These are phyloP conservation scores for Exophiala sp. DNA, from an alignment of 2,329 filamentous ascomycete species.

Conservation along the genomic window DNA sequence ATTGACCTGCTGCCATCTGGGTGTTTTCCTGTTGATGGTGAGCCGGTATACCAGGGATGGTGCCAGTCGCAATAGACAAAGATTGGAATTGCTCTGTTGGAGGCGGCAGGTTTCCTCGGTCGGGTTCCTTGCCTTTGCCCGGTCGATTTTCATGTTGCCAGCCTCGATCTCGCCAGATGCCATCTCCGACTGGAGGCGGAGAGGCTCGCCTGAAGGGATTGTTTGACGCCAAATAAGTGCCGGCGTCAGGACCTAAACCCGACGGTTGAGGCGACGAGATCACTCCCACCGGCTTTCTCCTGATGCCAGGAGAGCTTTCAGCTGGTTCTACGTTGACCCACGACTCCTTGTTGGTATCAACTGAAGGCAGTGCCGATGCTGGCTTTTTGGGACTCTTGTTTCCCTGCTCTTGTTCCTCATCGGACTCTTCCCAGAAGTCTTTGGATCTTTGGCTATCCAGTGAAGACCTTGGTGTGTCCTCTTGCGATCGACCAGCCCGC, in stretches of 20 bases:
- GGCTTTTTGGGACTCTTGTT: slow-evolving; percentile 13
- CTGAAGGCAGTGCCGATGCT: slow-evolving; percentile 1
- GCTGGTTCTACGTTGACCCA: slow-evolving; percentile 17
- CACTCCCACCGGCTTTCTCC: slow-evolving; percentile 22
- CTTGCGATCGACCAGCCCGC: slow-evolving; percentile 23
- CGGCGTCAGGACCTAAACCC: not conserved
- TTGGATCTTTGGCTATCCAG: slow-evolving; percentile 28
- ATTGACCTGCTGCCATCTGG: slow-evolving; percentile 5
- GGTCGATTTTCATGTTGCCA: slow-evolving; percentile 5
- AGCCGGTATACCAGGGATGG: slow-evolving; percentile 1
- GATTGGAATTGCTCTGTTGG: slow-evolving; percentile 6
- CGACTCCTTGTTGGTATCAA: slow-evolving; percentile 12
- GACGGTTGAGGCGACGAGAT: slow-evolving; percentile 6
- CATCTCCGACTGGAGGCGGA: not conserved
- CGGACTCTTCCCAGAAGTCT: slow-evolving; percentile 29
- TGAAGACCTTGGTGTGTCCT: slow-evolving; percentile 28
- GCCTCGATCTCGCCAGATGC: not conserved
- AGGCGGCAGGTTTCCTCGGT: slow-evolving; percentile 4
- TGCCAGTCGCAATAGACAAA: slow-evolving; percentile 2
- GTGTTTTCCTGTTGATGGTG: slow-evolving; percentile 1
- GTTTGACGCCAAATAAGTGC: slow-evolving; percentile 23
- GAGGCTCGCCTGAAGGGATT: slow-evolving; percentile 28
- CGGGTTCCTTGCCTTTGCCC: slow-evolving; percentile 17
- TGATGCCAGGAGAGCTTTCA: slow-evolving; percentile 20
- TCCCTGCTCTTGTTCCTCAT: slow-evolving; percentile 13